Percentiles rank a stretch among this genome's conserved stretches.
Evolutionary conservation across 73 alveolate species (phyloP).

Genomic region (Paramecium sexaurelia): DNA sequence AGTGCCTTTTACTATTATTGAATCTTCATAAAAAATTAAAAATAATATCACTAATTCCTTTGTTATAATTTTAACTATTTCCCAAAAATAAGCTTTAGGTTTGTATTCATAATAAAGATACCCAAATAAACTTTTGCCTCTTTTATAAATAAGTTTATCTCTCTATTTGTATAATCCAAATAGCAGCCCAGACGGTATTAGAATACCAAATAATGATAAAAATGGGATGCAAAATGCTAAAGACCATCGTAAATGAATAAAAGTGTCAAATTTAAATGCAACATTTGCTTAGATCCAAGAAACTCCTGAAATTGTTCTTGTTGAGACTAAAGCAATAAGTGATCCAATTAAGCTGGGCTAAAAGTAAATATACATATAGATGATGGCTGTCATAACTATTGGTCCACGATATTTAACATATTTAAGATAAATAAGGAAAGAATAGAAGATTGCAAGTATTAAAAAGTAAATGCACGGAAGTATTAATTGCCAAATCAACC

Average conservation of each 20-base stretch:
- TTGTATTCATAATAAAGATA: conserved; percentile 41
- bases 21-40: conserved; percentile 24
- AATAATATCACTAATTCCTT: background rate
- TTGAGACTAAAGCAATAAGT: background rate
- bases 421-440: background rate
- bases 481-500: background rate
- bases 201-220: background rate
- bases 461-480: background rate
- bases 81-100: conserved; percentile 20
- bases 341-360: background rate
- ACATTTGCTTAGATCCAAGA: conserved; percentile 31
- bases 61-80: background rate
- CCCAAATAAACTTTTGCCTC: background rate
- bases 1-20: background rate
- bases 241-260: background rate
- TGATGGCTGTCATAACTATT: background rate
- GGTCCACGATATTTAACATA: background rate
- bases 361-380: conserved; percentile 2
- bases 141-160: background rate
- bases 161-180: background rate
- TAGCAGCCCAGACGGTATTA: background rate
- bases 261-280: background rate
- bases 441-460: background rate
- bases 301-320: background rate
- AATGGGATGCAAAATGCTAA: background rate